Evolutionary conservation across 352 stramenopile species (phyloP).

Genomic region (Aphanomyces astaci): DNA sequence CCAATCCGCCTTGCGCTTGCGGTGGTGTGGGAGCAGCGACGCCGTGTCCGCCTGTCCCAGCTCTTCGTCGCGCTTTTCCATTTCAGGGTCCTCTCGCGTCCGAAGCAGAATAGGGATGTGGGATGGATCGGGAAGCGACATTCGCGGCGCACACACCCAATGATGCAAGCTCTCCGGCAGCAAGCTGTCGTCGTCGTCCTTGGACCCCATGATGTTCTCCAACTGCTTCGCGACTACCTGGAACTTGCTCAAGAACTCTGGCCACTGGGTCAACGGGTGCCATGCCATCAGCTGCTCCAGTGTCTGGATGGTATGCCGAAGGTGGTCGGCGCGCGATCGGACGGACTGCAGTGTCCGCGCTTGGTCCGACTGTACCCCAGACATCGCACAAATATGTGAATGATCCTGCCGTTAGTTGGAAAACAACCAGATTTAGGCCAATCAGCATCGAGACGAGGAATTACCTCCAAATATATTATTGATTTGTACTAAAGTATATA

Average conservation of each 20-base stretch:
- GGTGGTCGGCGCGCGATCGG: slow-evolving; percentile 64
- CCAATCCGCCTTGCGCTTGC: slow-evolving; percentile 33
- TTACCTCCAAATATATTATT: background rate
- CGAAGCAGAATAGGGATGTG: slow-evolving; percentile 71
- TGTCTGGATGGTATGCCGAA: slow-evolving; percentile 64
- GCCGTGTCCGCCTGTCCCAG: slow-evolving; percentile 55
- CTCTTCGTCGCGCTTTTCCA: slow-evolving; percentile 72
- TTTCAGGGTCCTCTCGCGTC: slow-evolving; percentile 77
- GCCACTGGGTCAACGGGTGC: slow-evolving; percentile 74
- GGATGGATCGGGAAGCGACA: slow-evolving; percentile 68
- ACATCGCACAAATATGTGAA: no score
- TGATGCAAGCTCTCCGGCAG: slow-evolving; percentile 79
- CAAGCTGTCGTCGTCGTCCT: slow-evolving; percentile 47
- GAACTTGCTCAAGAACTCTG: slow-evolving; percentile 75
- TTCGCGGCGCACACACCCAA: slow-evolving; percentile 72
- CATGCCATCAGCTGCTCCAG: slow-evolving; percentile 74
- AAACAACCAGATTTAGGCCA: background rate
- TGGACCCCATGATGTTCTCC: slow-evolving; percentile 57
- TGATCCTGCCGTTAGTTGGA: background rate
- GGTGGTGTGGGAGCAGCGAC: slow-evolving; percentile 19
- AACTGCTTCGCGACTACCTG: slow-evolving; percentile 83
- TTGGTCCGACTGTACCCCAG: slow-evolving; percentile 33
- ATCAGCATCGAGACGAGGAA: background rate
- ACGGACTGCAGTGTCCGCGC: slow-evolving; percentile 74
- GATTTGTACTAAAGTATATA: background rate